phyloP scores from a whole-genome alignment of 495 filamentous ascomycete genomes.

The Aspergillus ellipticus region DNA sequence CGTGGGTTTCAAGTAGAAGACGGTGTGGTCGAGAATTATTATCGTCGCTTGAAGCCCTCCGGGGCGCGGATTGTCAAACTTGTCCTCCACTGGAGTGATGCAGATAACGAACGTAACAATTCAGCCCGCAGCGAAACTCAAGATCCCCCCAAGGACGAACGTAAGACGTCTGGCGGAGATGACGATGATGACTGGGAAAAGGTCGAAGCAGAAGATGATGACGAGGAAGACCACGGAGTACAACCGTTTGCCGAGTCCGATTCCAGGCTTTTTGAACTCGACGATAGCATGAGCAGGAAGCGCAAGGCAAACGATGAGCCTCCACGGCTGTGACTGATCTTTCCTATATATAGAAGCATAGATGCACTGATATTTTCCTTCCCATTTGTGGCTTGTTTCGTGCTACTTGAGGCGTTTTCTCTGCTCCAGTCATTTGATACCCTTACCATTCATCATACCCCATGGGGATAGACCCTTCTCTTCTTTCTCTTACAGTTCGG shows the following conservation, averaged over 20 bases:
- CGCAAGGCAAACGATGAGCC: slow-evolving; percentile 38
- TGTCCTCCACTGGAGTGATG: slow-evolving; percentile 27
- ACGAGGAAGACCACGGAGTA: slow-evolving; percentile 34
- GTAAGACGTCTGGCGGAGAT: slow-evolving; percentile 13
- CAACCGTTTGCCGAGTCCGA: slow-evolving; percentile 32
- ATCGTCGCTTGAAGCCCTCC: slow-evolving; percentile 75
- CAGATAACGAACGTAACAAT: slow-evolving; percentile 6
- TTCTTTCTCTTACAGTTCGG: neutral
- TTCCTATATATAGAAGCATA: slow-evolving; percentile 6
- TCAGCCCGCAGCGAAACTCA: neutral
- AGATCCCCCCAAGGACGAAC: neutral
- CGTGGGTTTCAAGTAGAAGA: slow-evolving; percentile 68
- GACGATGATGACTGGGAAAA: slow-evolving; percentile 48
- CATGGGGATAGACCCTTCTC: neutral
- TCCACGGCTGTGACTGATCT: slow-evolving; percentile 14
- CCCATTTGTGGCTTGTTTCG: slow-evolving; percentile 9
- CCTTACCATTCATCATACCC: slow-evolving; percentile 4
- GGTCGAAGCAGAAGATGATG: slow-evolving; percentile 35
- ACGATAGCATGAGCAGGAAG: slow-evolving; percentile 29
- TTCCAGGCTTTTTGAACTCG: slow-evolving; percentile 28
- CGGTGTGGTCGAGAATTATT: slow-evolving; percentile 69
- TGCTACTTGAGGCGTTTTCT: neutral
- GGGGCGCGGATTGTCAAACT: slow-evolving; percentile 73
- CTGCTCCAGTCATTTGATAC: slow-evolving; percentile 9
- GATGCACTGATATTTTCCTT: slow-evolving; percentile 14